phyloP scores from a whole-genome alignment of 352 stramenopile genomes.

The Thalassiosira oceanica region DNA sequence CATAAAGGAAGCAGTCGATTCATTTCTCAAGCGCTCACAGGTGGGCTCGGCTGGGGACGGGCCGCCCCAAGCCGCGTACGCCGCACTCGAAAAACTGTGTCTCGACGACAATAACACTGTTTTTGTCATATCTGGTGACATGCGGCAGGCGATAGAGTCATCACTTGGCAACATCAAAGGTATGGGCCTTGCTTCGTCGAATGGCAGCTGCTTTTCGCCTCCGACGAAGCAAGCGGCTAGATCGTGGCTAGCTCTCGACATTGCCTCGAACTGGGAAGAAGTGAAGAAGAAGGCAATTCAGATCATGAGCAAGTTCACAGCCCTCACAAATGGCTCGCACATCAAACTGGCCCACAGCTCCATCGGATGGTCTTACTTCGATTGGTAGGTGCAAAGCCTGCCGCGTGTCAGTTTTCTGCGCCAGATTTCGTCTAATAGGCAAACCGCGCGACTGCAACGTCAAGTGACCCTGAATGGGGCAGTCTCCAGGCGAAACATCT shows the following conservation, averaged over 20 bases:
- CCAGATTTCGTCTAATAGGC: too few species aligned
- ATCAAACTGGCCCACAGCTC: constrained; percentile 87
- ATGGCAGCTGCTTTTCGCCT: constrained; percentile 90
- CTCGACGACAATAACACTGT: constrained; percentile 92
- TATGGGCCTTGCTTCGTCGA: constrained; percentile 88
- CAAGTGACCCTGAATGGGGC: constrained; percentile 91
- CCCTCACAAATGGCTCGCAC: constrained; percentile 88
- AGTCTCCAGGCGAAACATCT: constrained; percentile 90
- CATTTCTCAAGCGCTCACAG: constrained; percentile 94
- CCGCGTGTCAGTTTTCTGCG: too few species aligned
- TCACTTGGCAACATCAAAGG: constrained; percentile 86
- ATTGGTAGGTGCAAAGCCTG: too few species aligned
- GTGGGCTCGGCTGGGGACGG: constrained; percentile 89
- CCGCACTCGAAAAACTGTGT: constrained; percentile 87
- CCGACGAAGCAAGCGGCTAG: constrained; percentile 17
- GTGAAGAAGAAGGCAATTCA: constrained; percentile 77
- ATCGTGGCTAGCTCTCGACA: constrained; percentile 59
- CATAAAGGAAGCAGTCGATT: constrained; percentile 84
- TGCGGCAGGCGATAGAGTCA: constrained; percentile 83
- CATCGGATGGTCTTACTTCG: constrained; percentile 92
- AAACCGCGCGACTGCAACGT: too few species aligned
- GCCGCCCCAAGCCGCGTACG: constrained; percentile 86
- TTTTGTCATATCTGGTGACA: constrained; percentile 90
- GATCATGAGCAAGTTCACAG: constrained; percentile 89
- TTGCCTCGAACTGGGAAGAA: constrained; percentile 83